Conservation (phyloP, 306 rosid species). For the Inga laurina region DNA sequence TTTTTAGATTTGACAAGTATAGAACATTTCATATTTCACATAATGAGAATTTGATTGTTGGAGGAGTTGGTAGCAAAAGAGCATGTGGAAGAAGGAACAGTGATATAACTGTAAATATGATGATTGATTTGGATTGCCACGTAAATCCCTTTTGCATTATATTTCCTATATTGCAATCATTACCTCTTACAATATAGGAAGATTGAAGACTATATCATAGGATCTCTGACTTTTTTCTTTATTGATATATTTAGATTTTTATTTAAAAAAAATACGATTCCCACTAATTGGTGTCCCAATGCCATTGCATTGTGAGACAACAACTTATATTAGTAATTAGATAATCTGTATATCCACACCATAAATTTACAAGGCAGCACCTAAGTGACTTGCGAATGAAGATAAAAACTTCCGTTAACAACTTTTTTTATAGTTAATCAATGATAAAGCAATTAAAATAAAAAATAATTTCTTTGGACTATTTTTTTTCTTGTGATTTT, state of each 20-base stretch:
- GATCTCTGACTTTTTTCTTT: constrained; percentile 16
- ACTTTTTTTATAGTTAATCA: too few relatives aligned
- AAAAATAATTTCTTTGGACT: too few relatives aligned
- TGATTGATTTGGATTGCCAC: background rate
- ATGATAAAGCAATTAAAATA: too few relatives aligned
- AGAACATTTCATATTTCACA: background rate
- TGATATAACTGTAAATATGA: background rate
- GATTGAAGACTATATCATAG: background rate
- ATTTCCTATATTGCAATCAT: constrained; percentile 33
- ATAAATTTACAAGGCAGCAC: too few relatives aligned
- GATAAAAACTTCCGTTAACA: too few relatives aligned
- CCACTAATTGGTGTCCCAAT: background rate
- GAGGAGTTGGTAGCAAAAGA: background rate
- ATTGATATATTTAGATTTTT: too few relatives aligned
- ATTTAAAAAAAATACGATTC: too few relatives aligned
- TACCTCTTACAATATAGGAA: constrained; percentile 2
- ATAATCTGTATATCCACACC: too few relatives aligned
- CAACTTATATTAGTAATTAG: background rate
- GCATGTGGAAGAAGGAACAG: background rate
- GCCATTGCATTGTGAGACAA: background rate
- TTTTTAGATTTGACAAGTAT: background rate
- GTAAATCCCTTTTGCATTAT: constrained; percentile 25
- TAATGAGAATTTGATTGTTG: background rate
- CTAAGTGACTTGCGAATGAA: too few relatives aligned
- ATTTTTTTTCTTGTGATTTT: too few relatives aligned